Percentiles rank a stretch among this genome's conserved stretches.
Conservation (phyloP, 306 rosid genomes). For the Cyamopsis tetragonoloba region DNA sequence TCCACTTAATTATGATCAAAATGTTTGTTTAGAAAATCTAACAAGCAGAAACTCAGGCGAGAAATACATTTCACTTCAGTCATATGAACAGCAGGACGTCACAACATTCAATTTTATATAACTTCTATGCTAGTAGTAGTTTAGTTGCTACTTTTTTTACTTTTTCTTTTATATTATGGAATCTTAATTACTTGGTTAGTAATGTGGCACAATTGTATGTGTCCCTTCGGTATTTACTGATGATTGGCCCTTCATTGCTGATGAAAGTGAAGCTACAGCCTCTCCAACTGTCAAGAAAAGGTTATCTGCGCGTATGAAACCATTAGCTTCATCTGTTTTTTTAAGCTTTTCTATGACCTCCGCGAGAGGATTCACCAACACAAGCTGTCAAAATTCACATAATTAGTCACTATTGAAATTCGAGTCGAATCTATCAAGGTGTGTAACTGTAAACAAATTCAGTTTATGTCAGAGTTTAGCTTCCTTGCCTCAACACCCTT, state of each 20-base stretch:
- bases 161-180: conserved; percentile 9
- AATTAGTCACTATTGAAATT: background rate
- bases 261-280: conserved; percentile 71
- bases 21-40: conserved; percentile 1
- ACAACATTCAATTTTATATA: background rate
- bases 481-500: conserved; percentile 70
- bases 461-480: background rate
- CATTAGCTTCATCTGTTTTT: conserved; percentile 52
- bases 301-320: conserved; percentile 40
- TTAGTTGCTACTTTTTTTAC: background rate
- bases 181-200: conserved; percentile 4
- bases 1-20: background rate
- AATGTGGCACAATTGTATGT: conserved; percentile 17
- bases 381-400: conserved; percentile 52
- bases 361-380: conserved; percentile 86
- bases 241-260: conserved; percentile 48
- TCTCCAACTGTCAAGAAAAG: conserved; percentile 84
- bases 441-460: background rate
- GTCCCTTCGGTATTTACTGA: conserved; percentile 33
- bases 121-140: background rate
- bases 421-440: background rate
- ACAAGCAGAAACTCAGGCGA: background rate
- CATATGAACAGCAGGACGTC: background rate
- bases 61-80: conserved; percentile 3
- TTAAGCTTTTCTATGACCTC: conserved; percentile 82